Evolutionary conservation across 768 basidiomycete genomes (phyloP), one percentile per base, ranked within the genome.

Genomic region (Rubroboletus satanas): DNA sequence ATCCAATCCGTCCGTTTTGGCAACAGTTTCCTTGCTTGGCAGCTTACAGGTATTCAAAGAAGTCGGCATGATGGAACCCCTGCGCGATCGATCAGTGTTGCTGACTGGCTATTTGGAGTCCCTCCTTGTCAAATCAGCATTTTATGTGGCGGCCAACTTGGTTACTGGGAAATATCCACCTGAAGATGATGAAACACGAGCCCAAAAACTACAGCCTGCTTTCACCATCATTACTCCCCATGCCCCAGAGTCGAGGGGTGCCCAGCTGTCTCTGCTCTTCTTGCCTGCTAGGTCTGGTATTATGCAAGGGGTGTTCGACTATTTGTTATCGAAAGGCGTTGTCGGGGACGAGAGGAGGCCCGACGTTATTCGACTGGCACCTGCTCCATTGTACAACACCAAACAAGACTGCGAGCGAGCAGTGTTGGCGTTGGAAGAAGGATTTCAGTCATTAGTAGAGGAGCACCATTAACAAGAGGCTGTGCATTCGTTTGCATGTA

Each of bases 211-310:
- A 18, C 55, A n/a, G 15, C 63, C 71, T 73, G 79, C 82, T 4
- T 97, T 98, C 74, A 92, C 91, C n/a, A 92, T 98, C 61, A 87
- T 98, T 64, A 98, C 96, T 2, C 96, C 97, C 2, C 70, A 64
- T 43, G 78, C 84, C 49, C 75, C 83, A 26, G 76, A 77, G 18
- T 76, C 78, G 55, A 81, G 96, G 50, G 95, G 95, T 3, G 85
- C 90, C 35, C 94, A 98, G 70, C 76, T 99, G 17, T 97, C 93
- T 23, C 74, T 98, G 32, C 73, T 92, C 31, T 89, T 95, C 73
- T 72, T 93, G 29, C 87, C 88, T 18, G 52, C 72, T 31, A 63
- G 56, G 28, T 74, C 80, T 14, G 79, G 75, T 32, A 66, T 83
- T 42, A 98, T 98, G 95, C 77, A 78, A 54, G 76, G 74, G 53